Percentiles rank a stretch among this genome's conserved stretches.
Evolutionary conservation across 2,329 filamentous ascomycete genomes (phyloP).

Genomic region (Nemania sp.): DNA sequence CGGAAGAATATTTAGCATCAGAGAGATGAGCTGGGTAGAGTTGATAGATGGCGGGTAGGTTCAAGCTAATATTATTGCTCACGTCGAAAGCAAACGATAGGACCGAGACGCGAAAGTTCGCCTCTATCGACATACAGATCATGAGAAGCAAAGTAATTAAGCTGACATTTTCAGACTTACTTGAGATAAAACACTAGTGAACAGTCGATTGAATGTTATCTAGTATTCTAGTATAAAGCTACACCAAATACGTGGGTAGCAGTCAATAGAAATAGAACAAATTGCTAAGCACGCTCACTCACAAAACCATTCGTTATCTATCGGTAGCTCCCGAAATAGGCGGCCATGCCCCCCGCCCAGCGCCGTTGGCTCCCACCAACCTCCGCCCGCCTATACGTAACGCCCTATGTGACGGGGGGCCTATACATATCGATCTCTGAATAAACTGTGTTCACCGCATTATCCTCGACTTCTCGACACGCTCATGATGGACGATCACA

Average conservation of each 20-base stretch:
- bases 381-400: not conserved
- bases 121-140: no score
- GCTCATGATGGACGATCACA: slow-evolving; percentile 55
- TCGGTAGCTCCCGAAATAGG: slow-evolving; percentile 12
- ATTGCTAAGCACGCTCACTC: not conserved
- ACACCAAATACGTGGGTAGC: not conserved
- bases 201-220: not conserved
- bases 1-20: not conserved
- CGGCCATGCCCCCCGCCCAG: slow-evolving; percentile 11
- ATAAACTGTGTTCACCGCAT: not conserved
- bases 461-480: not conserved
- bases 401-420: no score
- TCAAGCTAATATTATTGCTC: not conserved
- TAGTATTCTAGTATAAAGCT: not conserved
- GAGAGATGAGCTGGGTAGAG: not conserved
- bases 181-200: not conserved
- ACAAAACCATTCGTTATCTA: not conserved
- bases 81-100: not conserved
- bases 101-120: no score
- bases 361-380: slow-evolving; percentile 14
- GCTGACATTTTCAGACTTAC: not conserved
- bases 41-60: not conserved
- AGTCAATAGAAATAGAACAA: not conserved
- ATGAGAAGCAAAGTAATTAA: not conserved
- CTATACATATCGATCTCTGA: no score